Conservation (phyloP, 768 basidiomycete species). For the Pholiota conissans region DNA sequence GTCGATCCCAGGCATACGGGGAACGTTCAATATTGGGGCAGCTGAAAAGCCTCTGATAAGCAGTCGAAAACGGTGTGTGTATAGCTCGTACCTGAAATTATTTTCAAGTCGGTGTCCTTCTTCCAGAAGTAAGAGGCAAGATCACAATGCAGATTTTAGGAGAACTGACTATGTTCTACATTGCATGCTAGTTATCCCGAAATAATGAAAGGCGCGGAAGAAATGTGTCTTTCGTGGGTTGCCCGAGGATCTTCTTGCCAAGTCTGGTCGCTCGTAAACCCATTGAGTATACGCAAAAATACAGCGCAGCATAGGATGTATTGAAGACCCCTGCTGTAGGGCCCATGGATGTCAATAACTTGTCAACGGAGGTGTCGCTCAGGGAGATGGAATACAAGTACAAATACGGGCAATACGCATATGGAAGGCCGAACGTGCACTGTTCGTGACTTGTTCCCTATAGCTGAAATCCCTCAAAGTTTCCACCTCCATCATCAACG, state of each 20-base stretch:
- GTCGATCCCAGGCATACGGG: not conserved
- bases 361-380: not conserved
- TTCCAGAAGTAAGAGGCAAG: too few species aligned
- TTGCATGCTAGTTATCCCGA: too few species aligned
- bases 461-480: constrained; percentile 37
- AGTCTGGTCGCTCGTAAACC: not conserved
- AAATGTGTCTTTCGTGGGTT: too few species aligned
- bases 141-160: too few species aligned
- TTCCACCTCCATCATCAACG: not conserved
- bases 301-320: not conserved
- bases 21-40: not conserved
- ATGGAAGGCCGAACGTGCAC: not conserved
- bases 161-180: too few species aligned
- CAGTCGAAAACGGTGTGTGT: not conserved
- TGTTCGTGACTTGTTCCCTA: constrained; percentile 14
- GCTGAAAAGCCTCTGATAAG: not conserved
- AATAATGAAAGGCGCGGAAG: too few species aligned
- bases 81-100: too few species aligned
- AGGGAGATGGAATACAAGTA: not conserved
- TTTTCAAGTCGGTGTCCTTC: too few species aligned
- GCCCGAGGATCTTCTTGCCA: not conserved
- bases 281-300: not conserved
- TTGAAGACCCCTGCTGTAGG: not conserved
- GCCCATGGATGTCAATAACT: not conserved
- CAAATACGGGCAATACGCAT: not conserved